Conservation (phyloP, 2,329 filamentous ascomycete species). For the Fusarium oxysporum region DNA sequence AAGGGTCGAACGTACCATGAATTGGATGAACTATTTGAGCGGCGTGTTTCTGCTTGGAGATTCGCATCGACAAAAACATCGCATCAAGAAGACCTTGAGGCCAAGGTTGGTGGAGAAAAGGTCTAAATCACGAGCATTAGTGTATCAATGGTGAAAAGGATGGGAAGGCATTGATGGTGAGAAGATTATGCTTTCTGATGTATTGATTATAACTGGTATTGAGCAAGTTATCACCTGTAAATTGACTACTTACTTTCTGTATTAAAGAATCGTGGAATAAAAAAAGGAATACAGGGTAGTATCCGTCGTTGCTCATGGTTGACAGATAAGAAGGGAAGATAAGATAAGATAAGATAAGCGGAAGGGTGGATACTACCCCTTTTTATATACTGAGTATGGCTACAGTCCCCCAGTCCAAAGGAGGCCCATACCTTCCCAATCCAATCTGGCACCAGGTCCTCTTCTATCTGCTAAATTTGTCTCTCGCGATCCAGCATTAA, state of each 20-base stretch:
- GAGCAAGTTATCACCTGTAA: background rate
- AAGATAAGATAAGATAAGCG: background rate
- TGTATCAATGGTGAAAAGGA: no score
- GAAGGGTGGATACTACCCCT: background rate
- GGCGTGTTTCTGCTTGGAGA: background rate
- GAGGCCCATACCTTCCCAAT: background rate
- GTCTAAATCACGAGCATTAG: background rate
- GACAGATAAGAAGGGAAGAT: background rate
- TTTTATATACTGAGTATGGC: background rate
- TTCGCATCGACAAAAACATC: background rate
- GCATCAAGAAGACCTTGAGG: background rate
- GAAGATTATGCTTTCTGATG: background rate
- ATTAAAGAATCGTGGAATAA: background rate
- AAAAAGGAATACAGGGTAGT: background rate
- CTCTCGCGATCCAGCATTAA: background rate
- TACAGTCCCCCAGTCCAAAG: background rate
- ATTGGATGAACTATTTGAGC: background rate
- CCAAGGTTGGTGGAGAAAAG: fast-evolving
- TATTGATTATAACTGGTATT: background rate
- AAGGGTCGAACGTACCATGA: background rate
- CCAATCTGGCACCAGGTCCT: background rate
- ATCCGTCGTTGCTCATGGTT: background rate
- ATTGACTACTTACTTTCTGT: background rate
- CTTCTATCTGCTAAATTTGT: background rate
- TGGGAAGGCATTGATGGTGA: background rate